Conservation (phyloP, 768 basidiomycete genomes). For the Termitomyces sp. region DNA sequence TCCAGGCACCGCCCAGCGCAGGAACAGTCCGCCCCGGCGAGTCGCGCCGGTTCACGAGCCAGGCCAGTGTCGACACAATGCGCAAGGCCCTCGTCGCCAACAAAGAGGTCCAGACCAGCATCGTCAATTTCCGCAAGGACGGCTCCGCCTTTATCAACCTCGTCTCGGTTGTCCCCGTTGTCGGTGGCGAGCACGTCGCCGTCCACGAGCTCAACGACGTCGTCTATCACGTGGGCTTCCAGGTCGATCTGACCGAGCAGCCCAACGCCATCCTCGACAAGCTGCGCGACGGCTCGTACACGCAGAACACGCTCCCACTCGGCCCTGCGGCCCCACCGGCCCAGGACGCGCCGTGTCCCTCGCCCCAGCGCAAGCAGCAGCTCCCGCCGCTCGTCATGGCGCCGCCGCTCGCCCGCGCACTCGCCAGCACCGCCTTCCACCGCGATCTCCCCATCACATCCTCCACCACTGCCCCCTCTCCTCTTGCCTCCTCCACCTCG, state of each 20-base stretch:
- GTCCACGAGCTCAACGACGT: slow-evolving; percentile 62
- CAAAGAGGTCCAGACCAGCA: slow-evolving; percentile 84
- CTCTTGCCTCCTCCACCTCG: slow-evolving; percentile 18
- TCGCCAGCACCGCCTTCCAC: slow-evolving; percentile 43
- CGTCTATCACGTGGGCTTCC: slow-evolving; percentile 90
- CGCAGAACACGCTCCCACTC: slow-evolving; percentile 32
- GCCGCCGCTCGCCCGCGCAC: slow-evolving; percentile 39
- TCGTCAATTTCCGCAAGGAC: slow-evolving; percentile 86
- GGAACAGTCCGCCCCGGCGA: slow-evolving; percentile 30
- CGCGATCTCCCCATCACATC: slow-evolving; percentile 41
- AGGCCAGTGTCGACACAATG: slow-evolving; percentile 57
- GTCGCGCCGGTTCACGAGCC: slow-evolving; percentile 50
- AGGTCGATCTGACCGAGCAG: slow-evolving; percentile 87
- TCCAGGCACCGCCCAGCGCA: slow-evolving; percentile 65
- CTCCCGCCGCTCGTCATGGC: slow-evolving; percentile 44
- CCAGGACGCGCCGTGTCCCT: slow-evolving; percentile 18
- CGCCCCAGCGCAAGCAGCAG: slow-evolving; percentile 35
- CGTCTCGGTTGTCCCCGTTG: slow-evolving; percentile 84
- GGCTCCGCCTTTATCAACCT: slow-evolving; percentile 88
- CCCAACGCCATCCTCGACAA: slow-evolving; percentile 79
- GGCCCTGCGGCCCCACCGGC: not conserved
- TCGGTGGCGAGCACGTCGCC: slow-evolving; percentile 47
- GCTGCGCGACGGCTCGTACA: slow-evolving; percentile 72
- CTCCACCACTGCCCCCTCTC: slow-evolving; percentile 25
- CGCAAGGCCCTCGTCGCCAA: slow-evolving; percentile 59